Conservation (phyloP, 73 alveolate genomes). For the Stentor roeselii region DNA sequence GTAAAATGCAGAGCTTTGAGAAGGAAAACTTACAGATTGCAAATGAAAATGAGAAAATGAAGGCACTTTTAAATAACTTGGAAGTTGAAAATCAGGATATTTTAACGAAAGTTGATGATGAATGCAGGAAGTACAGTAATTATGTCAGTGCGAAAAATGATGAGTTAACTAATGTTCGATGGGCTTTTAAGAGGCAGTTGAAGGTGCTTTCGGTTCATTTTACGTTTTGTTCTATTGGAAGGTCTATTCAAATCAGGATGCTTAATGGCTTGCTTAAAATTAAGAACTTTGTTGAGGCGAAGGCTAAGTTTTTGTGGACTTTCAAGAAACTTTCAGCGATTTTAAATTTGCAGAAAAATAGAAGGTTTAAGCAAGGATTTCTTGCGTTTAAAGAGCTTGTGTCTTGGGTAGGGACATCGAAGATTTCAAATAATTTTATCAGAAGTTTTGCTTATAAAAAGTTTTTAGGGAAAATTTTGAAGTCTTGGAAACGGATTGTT, state of each 20-base stretch:
- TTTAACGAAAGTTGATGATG: background rate
- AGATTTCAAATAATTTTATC: too few relatives aligned
- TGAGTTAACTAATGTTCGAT: background rate
- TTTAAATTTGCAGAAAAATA: background rate
- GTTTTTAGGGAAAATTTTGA: background rate
- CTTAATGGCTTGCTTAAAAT: background rate
- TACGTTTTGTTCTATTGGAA: background rate
- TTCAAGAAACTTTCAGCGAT: background rate
- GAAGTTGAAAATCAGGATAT: background rate
- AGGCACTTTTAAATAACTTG: background rate
- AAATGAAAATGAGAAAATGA: background rate
- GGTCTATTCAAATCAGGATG: background rate
- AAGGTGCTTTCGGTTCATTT: background rate
- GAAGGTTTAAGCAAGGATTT: background rate
- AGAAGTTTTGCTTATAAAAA: background rate
- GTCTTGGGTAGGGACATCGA: background rate
- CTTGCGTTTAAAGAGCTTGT: background rate
- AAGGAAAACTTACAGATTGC: background rate
- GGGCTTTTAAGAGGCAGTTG: slow-evolving; percentile 8
- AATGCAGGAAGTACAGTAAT: background rate
- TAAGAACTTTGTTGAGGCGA: background rate
- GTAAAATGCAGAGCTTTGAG: background rate
- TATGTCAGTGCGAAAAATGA: background rate
- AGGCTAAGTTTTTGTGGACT: background rate
- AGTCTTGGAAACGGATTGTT: background rate